Evolutionary conservation across 495 filamentous ascomycete species (phyloP).

Genomic region (Bacidia gigantensis): DNA sequence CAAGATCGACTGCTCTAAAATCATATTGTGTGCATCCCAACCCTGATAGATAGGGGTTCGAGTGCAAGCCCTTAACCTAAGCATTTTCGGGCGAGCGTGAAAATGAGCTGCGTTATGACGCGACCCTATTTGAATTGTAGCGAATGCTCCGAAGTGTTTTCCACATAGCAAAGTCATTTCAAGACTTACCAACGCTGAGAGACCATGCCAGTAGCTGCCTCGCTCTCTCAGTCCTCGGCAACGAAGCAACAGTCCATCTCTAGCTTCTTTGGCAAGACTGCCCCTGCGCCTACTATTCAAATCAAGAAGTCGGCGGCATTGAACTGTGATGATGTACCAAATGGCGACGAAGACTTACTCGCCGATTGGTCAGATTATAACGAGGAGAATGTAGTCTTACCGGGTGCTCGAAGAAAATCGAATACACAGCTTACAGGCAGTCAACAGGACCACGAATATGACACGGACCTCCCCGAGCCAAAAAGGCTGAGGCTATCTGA

Average conservation of each 20-base stretch:
- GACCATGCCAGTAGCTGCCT: slow-evolving; percentile 13
- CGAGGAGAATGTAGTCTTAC: background rate
- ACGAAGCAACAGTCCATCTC: slow-evolving; percentile 75
- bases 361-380: slow-evolving; percentile 1
- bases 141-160: background rate
- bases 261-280: slow-evolving; percentile 68
- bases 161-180: background rate
- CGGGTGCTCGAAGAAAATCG: background rate
- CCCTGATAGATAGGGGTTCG: too few relatives aligned
- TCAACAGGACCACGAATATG: background rate
- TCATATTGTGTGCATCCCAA: too few relatives aligned
- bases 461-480: background rate
- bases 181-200: too few relatives aligned
- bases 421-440: background rate
- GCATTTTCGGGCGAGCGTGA: too few relatives aligned
- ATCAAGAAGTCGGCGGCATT: background rate
- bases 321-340: background rate
- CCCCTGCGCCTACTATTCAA: slow-evolving; percentile 17
- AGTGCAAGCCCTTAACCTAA: too few relatives aligned
- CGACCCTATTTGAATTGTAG: too few relatives aligned
- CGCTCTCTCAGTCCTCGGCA: slow-evolving; percentile 27
- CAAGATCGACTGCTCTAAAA: too few relatives aligned
- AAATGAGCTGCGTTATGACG: too few relatives aligned
- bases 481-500: slow-evolving; percentile 11
- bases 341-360: slow-evolving; percentile 3